Percentiles rank a stretch among this genome's conserved stretches.
These are phyloP conservation scores for Sanghuangporus baumii DNA, from an alignment of 1,284 basidiomycete species.

Conservation along the genomic window DNA sequence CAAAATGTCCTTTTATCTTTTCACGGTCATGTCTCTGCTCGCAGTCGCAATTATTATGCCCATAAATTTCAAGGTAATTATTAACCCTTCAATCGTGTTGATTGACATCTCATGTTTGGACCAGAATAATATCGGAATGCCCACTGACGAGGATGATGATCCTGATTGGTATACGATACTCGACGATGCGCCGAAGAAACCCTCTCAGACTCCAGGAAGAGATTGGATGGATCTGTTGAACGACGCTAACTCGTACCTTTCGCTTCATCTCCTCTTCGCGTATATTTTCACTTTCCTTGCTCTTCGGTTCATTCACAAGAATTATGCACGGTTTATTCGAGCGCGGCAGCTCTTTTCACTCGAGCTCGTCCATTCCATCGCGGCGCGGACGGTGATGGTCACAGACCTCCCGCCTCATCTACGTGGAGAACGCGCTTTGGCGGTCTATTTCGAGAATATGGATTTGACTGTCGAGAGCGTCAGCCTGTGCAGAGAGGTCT, in stretches of 20 bases:
- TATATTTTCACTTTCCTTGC: constrained; percentile 88
- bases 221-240: constrained; percentile 83
- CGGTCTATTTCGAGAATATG: constrained; percentile 92
- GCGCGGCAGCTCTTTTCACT: constrained; percentile 90
- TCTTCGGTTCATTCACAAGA: constrained; percentile 81
- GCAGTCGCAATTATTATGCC: constrained; percentile 83
- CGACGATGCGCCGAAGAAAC: constrained; percentile 24
- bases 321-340: constrained; percentile 88
- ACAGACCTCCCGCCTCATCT: constrained; percentile 80
- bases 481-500: constrained; percentile 82
- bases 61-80: constrained; percentile 75
- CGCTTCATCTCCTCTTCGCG: constrained; percentile 87
- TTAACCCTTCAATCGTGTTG: not conserved
- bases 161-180: constrained; percentile 39
- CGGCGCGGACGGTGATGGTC: constrained; percentile 89
- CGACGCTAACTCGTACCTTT: constrained; percentile 81
- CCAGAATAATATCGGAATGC: constrained; percentile 69
- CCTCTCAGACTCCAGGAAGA: constrained; percentile 24
- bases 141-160: constrained; percentile 52
- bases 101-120: not conserved
- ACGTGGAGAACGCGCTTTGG: constrained; percentile 77
- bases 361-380: constrained; percentile 90
- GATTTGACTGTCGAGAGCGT: constrained; percentile 82
- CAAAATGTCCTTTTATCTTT: constrained; percentile 91
- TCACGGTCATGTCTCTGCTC: constrained; percentile 79